phyloP scores from a whole-genome alignment of 2,329 filamentous ascomycete species.

The Arthrinium phaeospermum region DNA sequence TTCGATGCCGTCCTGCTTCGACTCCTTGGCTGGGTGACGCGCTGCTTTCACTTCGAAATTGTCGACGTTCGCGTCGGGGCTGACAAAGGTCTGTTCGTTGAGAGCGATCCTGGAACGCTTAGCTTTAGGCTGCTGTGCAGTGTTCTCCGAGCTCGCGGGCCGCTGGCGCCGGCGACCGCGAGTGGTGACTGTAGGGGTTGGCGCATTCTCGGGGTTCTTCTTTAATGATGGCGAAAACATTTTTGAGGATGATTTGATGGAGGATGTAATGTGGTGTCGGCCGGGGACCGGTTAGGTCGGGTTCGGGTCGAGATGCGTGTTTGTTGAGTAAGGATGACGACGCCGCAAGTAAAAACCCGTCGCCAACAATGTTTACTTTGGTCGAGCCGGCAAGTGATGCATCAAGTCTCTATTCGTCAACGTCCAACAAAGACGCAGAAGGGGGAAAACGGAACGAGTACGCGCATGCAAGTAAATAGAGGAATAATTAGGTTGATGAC shows the following conservation, averaged over 20 bases:
- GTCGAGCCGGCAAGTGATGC: conserved; percentile 34
- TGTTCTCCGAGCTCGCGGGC: conserved; percentile 60
- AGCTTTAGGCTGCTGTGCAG: conserved; percentile 64
- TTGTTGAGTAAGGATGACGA: conserved; percentile 17
- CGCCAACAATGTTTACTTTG: conserved; percentile 24
- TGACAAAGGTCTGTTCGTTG: conserved; percentile 61
- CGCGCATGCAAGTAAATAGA: background rate
- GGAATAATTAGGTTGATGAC: background rate
- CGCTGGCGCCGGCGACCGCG: conserved; percentile 67
- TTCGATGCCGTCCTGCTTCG: conserved; percentile 55
- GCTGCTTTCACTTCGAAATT: conserved; percentile 62
- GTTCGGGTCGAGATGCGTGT: conserved; percentile 20
- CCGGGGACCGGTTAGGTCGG: conserved; percentile 9
- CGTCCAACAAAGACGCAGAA: conserved; percentile 25
- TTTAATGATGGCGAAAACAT: conserved; percentile 67
- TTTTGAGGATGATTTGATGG: conserved; percentile 29
- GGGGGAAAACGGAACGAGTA: background rate
- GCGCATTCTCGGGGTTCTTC: conserved; percentile 48
- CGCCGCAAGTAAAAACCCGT: background rate
- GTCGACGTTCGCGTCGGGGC: conserved; percentile 57
- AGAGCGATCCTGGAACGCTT: conserved; percentile 67
- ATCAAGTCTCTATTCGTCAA: conserved; percentile 29
- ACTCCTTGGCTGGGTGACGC: conserved; percentile 52
- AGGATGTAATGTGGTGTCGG: conserved; percentile 20
- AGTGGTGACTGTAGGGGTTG: conserved; percentile 38